phyloP scores from a whole-genome alignment of 1,284 basidiomycete genomes.

The Cryptococcus sp. region DNA sequence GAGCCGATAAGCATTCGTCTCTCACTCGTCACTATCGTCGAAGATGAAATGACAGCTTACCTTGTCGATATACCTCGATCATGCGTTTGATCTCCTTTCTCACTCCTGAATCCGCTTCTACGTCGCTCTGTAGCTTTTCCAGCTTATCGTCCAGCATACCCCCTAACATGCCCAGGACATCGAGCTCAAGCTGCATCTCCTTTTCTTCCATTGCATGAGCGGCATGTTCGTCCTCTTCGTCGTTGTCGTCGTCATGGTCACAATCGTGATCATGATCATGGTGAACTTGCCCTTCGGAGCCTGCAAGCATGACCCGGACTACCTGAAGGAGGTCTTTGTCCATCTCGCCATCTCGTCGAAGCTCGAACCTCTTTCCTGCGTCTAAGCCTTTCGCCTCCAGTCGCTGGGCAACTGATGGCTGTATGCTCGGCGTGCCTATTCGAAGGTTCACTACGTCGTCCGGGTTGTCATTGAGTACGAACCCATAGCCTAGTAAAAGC shows the following conservation, averaged over 20 bases:
- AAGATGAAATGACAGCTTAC: conserved; percentile 16
- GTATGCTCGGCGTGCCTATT: conserved; percentile 58
- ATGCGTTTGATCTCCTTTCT: conserved; percentile 31
- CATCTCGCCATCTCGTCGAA: conserved; percentile 62
- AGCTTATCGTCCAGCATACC: conserved; percentile 66
- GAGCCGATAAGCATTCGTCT: background rate
- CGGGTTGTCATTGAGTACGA: conserved; percentile 70
- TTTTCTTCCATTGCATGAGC: conserved; percentile 57
- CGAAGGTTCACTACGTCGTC: conserved; percentile 81
- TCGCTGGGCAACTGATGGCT: conserved; percentile 13
- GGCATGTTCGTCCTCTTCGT: conserved; percentile 51
- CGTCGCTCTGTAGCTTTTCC: conserved; percentile 57
- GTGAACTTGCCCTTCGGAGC: conserved; percentile 25
- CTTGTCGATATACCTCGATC: conserved; percentile 39
- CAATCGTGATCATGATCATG: conserved; percentile 28
- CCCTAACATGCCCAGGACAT: conserved; percentile 58
- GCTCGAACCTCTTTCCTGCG: conserved; percentile 59
- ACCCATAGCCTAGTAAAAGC: conserved; percentile 84
- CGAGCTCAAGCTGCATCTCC: conserved; percentile 63
- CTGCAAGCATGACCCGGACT: conserved; percentile 41
- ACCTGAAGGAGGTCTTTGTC: conserved; percentile 66
- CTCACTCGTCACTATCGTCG: background rate
- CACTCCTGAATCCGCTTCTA: conserved; percentile 21
- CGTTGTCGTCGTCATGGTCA: conserved; percentile 58
- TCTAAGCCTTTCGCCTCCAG: conserved; percentile 34